Evolutionary conservation across 169 alveolate species (phyloP), one percentile per base, ranked within the genome.

Genomic region (Plasmodium ovale): DNA sequence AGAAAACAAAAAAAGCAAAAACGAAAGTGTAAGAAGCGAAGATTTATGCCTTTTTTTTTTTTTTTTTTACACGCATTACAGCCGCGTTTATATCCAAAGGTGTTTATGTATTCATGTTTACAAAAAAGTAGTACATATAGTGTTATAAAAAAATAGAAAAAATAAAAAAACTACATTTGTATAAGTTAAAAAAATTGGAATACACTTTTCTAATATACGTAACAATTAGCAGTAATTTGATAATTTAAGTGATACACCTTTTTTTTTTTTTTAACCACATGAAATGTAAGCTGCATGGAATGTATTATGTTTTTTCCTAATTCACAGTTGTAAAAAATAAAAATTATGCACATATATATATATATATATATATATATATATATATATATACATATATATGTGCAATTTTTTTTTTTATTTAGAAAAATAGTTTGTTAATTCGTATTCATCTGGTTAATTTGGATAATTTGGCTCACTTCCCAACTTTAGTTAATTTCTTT

Each of bases 271-370:
- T 47, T 14, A 29, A 31, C 71, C 31, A 33, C 23, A 33, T 29
- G 47, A 59, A 29, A 60, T 60, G 19, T 27, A 14, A 31, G 23
- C 39, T 33, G 14, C 10, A 60, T 60, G 19, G 31, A 27, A 16
- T n/a, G 14, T 12, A n/a, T 59, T 25, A 21, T 25, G 21, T 59
- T 29, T 27, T n/a, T n/a, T n/a, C n/a, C 35, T 29, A 69, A 47
- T 53, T 53, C 12, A 56, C 44, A 53, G 2, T 35, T 33, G 19
- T 35, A 42, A 72, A n/a, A 21, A 25, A 19, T 33, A 72, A 59
- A 35, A 72, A 33, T 54, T 59, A 35, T 72, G 29, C 42, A 72
- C 56, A 10, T 33, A 54, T 54, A n/a, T 59, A 27, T 12, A 62
- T 72, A 44, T 42, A 54, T 54, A 53, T 12, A 16, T 71, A 35